phyloP scores from a whole-genome alignment of 805 yeast species.

The Starmerella sp. region DNA sequence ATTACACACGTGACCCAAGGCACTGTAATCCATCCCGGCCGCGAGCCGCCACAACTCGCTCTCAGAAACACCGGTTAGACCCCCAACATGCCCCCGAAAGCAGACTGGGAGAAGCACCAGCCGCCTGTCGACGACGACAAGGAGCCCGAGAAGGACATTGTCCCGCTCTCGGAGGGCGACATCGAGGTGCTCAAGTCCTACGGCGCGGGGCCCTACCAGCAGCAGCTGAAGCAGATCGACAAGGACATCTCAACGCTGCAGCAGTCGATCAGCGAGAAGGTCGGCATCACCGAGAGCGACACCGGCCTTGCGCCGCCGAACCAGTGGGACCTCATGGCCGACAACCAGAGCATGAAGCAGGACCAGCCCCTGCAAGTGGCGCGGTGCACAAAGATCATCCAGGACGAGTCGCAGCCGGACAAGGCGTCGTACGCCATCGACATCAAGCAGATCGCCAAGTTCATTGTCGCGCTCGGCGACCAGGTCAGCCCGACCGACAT shows the following conservation, averaged over 20 bases:
- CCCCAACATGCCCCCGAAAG: conserved; percentile 77
- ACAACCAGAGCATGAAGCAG: conserved; percentile 79
- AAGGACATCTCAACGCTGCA: conserved; percentile 78
- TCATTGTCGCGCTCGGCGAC: conserved; percentile 93
- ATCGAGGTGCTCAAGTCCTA: conserved; percentile 94
- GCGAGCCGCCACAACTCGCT: not conserved
- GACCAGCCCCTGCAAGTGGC: conserved; percentile 98
- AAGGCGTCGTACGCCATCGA: conserved; percentile 90
- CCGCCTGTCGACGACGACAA: conserved; percentile 58
- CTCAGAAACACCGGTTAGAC: not conserved
- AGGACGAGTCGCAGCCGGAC: conserved; percentile 42
- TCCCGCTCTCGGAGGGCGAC: conserved; percentile 89
- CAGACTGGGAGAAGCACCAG: conserved; percentile 95
- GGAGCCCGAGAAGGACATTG: conserved; percentile 48
- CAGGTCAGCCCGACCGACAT: conserved; percentile 97
- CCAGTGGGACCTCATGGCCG: conserved; percentile 96
- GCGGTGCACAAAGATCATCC: conserved; percentile 91
- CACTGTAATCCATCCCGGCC: not conserved
- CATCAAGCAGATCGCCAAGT: conserved; percentile 95
- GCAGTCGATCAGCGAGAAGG: conserved; percentile 80
- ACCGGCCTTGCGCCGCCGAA: conserved; percentile 97
- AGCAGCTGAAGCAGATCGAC: conserved; percentile 68
- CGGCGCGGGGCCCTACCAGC: conserved; percentile 94
- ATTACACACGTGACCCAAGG: not conserved
- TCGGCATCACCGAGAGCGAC: conserved; percentile 76